phyloP scores from a whole-genome alignment of 192 early-diverging fungal genomes.

The Coemansia pectinata region DNA sequence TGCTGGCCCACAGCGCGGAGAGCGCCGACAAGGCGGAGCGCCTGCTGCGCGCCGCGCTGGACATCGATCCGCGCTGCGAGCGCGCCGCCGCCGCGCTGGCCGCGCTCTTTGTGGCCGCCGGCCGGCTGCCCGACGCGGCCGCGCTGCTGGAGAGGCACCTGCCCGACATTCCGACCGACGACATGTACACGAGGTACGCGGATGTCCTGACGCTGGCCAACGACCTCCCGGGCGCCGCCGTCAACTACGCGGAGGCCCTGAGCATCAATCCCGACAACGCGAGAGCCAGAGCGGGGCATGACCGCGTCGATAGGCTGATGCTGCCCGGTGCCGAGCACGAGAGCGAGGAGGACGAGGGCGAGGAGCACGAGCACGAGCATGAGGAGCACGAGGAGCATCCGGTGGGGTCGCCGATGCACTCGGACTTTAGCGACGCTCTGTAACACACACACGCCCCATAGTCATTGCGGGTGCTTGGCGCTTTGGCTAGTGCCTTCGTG shows the following conservation, averaged over 20 bases:
- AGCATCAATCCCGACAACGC: slow-evolving; percentile 34
- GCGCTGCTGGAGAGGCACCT: slow-evolving; percentile 29
- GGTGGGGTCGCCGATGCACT: background rate
- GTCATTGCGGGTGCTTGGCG: background rate
- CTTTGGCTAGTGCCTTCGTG: too few species aligned
- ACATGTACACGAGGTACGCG: slow-evolving; percentile 46
- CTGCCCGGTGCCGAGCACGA: slow-evolving; percentile 20
- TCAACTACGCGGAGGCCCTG: slow-evolving; percentile 40
- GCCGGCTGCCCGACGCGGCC: slow-evolving; percentile 13
- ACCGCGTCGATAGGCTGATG: slow-evolving; percentile 47
- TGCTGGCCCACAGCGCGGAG: slow-evolving; percentile 48
- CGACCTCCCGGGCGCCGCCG: slow-evolving; percentile 39
- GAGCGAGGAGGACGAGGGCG: slow-evolving; percentile 4
- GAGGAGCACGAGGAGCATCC: too few species aligned
- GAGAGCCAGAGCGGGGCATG: slow-evolving; percentile 30
- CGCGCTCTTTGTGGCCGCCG: slow-evolving; percentile 33
- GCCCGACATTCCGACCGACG: slow-evolving; percentile 39
- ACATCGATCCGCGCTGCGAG: slow-evolving; percentile 16
- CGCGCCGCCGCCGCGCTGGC: slow-evolving; percentile 41
- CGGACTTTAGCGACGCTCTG: slow-evolving; percentile 25
- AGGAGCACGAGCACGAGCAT: slow-evolving; percentile 9
- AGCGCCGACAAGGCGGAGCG: slow-evolving; percentile 31
- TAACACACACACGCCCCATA: slow-evolving; percentile 7
- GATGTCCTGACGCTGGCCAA: slow-evolving; percentile 52
- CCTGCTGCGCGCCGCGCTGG: slow-evolving; percentile 33